Percentiles rank a stretch among this genome's conserved stretches.
phyloP scores from a whole-genome alignment of 768 basidiomycete species.

The Russula sp. region DNA sequence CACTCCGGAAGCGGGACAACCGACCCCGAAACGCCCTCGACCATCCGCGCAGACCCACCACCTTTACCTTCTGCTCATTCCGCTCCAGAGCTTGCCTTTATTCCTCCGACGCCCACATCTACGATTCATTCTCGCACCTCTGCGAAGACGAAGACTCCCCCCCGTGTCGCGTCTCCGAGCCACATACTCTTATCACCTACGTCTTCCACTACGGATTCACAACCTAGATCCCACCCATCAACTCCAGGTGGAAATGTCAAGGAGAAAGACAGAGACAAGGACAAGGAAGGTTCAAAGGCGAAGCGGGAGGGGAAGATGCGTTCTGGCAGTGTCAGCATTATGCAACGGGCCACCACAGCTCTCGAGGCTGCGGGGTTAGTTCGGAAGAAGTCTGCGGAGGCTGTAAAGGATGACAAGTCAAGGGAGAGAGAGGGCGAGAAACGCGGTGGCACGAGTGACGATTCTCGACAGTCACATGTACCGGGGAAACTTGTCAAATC shows the following conservation, averaged over 20 bases:
- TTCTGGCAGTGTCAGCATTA: conserved; percentile 89
- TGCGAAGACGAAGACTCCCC: conserved; percentile 54
- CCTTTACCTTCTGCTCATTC: conserved; percentile 31
- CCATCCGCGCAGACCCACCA: conserved; percentile 16
- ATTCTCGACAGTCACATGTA: conserved; percentile 59
- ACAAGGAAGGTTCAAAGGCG: conserved; percentile 36
- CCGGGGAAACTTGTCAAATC: conserved; percentile 64
- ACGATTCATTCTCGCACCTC: conserved; percentile 30
- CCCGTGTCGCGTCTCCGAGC: conserved; percentile 33
- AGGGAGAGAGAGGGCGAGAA: conserved; percentile 33
- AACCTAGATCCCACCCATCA: conserved; percentile 53
- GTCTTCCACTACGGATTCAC: conserved; percentile 45
- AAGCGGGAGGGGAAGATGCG: conserved; percentile 54
- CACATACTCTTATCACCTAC: conserved; percentile 44
- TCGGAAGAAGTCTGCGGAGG: conserved; percentile 74
- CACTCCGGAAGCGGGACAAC: conserved; percentile 4
- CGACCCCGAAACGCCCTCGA: conserved; percentile 13
- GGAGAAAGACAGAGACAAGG: conserved; percentile 50
- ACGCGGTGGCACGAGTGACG: conserved; percentile 42
- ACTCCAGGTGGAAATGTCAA: conserved; percentile 60
- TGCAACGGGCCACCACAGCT: conserved; percentile 91
- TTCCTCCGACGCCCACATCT: conserved; percentile 70
- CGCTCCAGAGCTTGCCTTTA: conserved; percentile 60
- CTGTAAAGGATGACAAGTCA: conserved; percentile 56
- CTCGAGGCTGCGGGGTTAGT: conserved; percentile 81